A percentile compares a stretch with the other conserved stretches of the same genome.
Conservation (phyloP, 2,329 filamentous ascomycete species). For the Penicillium sp. region DNA sequence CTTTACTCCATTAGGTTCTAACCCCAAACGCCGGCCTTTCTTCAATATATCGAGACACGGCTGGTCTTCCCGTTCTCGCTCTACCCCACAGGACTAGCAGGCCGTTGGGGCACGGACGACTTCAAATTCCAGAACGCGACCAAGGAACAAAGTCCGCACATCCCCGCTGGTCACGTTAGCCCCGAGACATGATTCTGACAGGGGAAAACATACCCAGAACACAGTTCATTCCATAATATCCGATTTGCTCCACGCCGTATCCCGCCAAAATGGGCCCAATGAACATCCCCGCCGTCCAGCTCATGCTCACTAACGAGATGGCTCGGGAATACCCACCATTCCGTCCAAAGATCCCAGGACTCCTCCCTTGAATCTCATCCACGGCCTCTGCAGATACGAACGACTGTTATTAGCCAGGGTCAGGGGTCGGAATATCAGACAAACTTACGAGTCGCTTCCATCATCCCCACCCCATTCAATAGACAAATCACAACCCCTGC, state of each 20-base stretch:
- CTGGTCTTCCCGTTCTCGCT: neutral
- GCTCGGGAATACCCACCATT: slow-evolving; percentile 29
- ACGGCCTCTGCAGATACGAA: slow-evolving; percentile 15
- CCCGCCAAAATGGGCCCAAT: slow-evolving; percentile 26
- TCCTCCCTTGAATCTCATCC: slow-evolving; percentile 21
- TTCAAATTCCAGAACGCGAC: slow-evolving; percentile 11
- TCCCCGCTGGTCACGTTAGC: slow-evolving; percentile 11
- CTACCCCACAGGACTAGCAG: neutral
- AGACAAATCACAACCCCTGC: slow-evolving; percentile 27
- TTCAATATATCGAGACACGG: neutral
- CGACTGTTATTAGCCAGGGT: neutral
- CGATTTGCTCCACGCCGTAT: slow-evolving; percentile 18
- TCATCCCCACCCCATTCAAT: slow-evolving; percentile 29
- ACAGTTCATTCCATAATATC: slow-evolving; percentile 26
- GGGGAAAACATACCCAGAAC: slow-evolving; percentile 18
- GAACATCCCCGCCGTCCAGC: slow-evolving; percentile 26
- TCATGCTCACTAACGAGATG: slow-evolving; percentile 25
- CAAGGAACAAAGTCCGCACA: slow-evolving; percentile 17
- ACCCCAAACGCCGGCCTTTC: neutral
- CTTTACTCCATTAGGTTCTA: neutral
- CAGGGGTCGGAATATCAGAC: neutral
- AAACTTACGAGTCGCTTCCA: slow-evolving; percentile 33
- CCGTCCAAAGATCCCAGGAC: slow-evolving; percentile 27
- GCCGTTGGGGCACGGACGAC: slow-evolving; percentile 9
- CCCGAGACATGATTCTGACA: neutral